These are phyloP conservation scores for Trametes polyzona DNA, from an alignment of 1,284 basidiomycete genomes.

Conservation along the genomic window DNA sequence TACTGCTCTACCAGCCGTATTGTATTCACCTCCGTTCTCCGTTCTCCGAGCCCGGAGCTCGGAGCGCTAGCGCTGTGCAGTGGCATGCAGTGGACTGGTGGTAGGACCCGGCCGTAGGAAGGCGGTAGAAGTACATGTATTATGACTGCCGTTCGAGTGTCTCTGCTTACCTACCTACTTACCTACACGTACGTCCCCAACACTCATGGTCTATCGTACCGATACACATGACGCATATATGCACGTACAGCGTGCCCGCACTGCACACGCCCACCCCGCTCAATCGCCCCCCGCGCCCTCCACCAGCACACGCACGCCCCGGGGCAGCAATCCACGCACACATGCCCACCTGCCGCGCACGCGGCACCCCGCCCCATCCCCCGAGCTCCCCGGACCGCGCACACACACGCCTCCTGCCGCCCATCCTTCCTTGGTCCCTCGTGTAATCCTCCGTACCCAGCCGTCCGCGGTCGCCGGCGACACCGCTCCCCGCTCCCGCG, in stretches of 20 bases:
- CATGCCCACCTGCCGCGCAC: background rate
- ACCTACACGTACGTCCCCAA: background rate
- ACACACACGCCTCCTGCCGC: background rate
- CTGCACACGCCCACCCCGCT: background rate
- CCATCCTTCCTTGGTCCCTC: background rate
- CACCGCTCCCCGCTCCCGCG: background rate
- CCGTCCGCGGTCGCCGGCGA: background rate
- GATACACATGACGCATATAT: background rate
- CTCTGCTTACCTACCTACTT: background rate
- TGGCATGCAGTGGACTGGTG: background rate
- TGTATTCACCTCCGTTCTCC: no score
- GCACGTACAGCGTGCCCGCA: background rate
- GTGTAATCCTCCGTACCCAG: background rate
- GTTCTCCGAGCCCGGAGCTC: background rate
- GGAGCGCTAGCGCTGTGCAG: no score
- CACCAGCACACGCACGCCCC: no score
- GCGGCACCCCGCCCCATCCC: background rate
- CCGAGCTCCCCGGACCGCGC: constrained; percentile 4
- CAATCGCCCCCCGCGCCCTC: background rate
- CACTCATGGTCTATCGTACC: background rate
- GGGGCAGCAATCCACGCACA: background rate
- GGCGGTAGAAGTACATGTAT: constrained; percentile 4
- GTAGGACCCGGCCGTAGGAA: background rate
- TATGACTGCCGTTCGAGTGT: background rate
- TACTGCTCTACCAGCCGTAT: no score